These are phyloP conservation scores for Francoa sonchifolia DNA, from an alignment of 441 rosid genomes.

Conservation along the genomic window DNA sequence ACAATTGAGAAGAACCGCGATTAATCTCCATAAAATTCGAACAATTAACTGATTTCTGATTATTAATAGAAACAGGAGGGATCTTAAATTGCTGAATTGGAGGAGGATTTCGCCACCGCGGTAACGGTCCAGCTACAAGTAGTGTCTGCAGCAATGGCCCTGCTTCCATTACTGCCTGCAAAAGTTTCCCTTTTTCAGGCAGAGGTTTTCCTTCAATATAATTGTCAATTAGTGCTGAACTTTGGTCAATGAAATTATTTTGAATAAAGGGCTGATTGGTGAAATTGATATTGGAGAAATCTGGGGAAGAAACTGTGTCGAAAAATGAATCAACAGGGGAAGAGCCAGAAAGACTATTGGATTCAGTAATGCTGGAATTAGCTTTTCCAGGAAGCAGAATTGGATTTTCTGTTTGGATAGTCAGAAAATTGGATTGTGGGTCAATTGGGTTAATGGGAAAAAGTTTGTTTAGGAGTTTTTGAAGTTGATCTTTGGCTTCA, in stretches of 20 bases:
- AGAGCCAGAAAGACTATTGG: slow-evolving; percentile 51
- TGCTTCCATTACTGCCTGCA: slow-evolving; percentile 54
- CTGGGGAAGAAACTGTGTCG: slow-evolving; percentile 64
- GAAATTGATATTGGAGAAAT: slow-evolving; percentile 39
- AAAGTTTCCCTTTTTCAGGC: slow-evolving; percentile 59
- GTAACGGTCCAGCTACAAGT: slow-evolving; percentile 75
- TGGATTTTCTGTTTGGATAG: slow-evolving; percentile 15
- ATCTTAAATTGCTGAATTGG: slow-evolving; percentile 42
- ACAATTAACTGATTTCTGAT: slow-evolving; percentile 9
- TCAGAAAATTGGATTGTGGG: slow-evolving; percentile 7
- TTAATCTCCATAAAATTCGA: slow-evolving; percentile 13
- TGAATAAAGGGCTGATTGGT: slow-evolving; percentile 19
- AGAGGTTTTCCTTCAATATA: slow-evolving; percentile 34
- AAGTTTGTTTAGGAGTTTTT: slow-evolving; percentile 31
- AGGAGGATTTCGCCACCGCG: slow-evolving; percentile 89
- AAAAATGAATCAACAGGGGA: slow-evolving; percentile 61
- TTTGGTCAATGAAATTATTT: slow-evolving; percentile 10
- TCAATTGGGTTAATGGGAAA: slow-evolving; percentile 17
- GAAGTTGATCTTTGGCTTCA: slow-evolving; percentile 58
- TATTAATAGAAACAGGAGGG: slow-evolving; percentile 29
- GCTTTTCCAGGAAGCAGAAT: slow-evolving; percentile 26
- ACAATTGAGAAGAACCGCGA: slow-evolving; percentile 23
- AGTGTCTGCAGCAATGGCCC: slow-evolving; percentile 75
- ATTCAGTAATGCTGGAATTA: slow-evolving; percentile 74
- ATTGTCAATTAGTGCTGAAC: slow-evolving; percentile 21